phyloP scores from a whole-genome alignment of 257 asterid species.

The Anisodus acutangulus region DNA sequence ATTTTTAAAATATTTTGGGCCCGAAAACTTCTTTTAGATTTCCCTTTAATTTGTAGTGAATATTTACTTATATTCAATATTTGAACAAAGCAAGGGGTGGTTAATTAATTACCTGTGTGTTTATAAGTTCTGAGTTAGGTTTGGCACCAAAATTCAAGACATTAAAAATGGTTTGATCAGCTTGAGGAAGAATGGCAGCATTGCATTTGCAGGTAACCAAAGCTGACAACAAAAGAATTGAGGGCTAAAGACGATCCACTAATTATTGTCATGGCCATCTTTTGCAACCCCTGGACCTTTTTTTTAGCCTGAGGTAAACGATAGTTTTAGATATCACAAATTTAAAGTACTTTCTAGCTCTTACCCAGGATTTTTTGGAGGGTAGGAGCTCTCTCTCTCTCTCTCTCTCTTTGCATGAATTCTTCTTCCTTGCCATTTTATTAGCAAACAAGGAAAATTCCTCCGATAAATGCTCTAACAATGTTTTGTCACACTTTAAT shows the following conservation, averaged over 20 bases:
- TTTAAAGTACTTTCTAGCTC: constrained; percentile 32
- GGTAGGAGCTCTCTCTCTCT: constrained; percentile 46
- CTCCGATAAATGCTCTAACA: constrained; percentile 21
- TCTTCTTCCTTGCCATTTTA: constrained; percentile 22
- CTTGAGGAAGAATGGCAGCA: constrained; percentile 22
- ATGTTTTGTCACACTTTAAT: background rate
- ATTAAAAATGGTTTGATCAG: constrained; percentile 41
- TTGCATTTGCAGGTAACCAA: constrained; percentile 39
- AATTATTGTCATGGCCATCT: constrained; percentile 38
- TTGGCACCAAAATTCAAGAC: constrained; percentile 58
- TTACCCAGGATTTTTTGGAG: constrained; percentile 39
- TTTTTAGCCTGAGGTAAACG: background rate
- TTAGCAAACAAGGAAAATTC: constrained; percentile 17
- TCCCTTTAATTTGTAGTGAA: background rate
- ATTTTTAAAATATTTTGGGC: background rate
- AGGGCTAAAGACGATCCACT: constrained; percentile 22
- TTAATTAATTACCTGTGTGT: constrained; percentile 44
- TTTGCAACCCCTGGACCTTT: background rate
- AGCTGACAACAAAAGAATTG: constrained; percentile 35
- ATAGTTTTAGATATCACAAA: background rate
- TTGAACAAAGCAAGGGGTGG: background rate
- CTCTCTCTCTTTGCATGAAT: constrained; percentile 26
- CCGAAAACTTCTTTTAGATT: background rate
- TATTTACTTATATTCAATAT: background rate
- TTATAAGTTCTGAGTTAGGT: constrained; percentile 43